Evolutionary conservation across 192 early-diverging fungal genomes (phyloP).

Genomic region (Coemansia umbellata): DNA sequence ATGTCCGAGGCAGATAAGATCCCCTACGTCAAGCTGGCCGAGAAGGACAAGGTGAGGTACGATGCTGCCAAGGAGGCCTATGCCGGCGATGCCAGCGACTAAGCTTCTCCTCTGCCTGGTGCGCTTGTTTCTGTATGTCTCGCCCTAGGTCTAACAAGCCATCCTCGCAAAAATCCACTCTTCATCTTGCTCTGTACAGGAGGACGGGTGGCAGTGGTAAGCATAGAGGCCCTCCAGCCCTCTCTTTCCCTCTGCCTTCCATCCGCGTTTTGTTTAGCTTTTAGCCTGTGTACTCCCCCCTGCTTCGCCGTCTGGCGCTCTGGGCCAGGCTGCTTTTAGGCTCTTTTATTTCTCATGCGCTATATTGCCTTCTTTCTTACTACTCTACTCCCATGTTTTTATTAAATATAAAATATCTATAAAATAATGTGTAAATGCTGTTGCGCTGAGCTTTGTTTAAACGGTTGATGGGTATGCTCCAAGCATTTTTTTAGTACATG

Average conservation of each 20-base stretch:
- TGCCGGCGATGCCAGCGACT: constrained; percentile 14
- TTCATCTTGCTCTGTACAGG: too few relatives aligned
- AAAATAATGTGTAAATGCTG: neutral
- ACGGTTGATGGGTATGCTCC: too few relatives aligned
- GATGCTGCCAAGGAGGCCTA: constrained; percentile 36
- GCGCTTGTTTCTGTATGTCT: neutral
- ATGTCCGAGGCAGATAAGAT: constrained; percentile 54
- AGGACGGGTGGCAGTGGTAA: too few relatives aligned
- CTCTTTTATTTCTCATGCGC: neutral
- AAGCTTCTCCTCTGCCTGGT: constrained; percentile 3
- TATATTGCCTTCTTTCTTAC: neutral
- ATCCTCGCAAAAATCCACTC: too few relatives aligned
- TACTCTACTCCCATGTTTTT: too few relatives aligned
- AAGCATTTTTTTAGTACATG: too few relatives aligned
- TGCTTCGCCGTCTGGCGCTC: neutral
- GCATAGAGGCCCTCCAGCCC: too few relatives aligned
- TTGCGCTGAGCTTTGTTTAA: too few relatives aligned
- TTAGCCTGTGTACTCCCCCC: neutral
- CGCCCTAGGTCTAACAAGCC: too few relatives aligned
- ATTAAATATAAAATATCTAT: neutral
- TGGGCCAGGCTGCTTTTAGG: neutral
- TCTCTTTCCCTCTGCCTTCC: neutral
- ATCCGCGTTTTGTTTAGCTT: neutral
- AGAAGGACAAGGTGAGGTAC: constrained; percentile 50
- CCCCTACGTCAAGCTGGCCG: constrained; percentile 51